Conservation (phyloP, 371 early-diverging fungal species). For the Mucor piriformis region DNA sequence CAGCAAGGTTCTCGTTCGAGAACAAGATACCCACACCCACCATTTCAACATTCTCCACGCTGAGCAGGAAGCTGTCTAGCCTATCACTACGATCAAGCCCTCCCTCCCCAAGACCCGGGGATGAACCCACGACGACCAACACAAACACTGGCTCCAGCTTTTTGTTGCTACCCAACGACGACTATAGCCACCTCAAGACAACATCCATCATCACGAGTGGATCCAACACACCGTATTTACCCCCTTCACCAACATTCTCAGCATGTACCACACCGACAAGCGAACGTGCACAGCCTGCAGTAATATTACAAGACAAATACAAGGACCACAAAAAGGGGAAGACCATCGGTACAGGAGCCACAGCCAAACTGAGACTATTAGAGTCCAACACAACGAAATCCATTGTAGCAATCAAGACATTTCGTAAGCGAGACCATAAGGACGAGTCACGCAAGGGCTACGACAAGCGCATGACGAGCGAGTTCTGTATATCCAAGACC, state of each 20-base stretch:
- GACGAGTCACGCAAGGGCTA: slow-evolving; percentile 61
- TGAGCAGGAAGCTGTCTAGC: slow-evolving; percentile 21
- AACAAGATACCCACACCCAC: slow-evolving; percentile 6
- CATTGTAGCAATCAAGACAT: slow-evolving; percentile 53
- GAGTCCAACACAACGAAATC: slow-evolving; percentile 3
- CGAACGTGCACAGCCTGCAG: slow-evolving; percentile 16
- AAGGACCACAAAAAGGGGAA: slow-evolving; percentile 23
- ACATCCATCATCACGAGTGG: slow-evolving; percentile 1
- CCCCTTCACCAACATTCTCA: slow-evolving; percentile 22
- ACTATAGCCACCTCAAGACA: not conserved
- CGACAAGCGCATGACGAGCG: slow-evolving; percentile 66
- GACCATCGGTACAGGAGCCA: slow-evolving; percentile 35
- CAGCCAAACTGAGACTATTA: slow-evolving; percentile 30
- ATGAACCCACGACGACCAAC: not conserved
- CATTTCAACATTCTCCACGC: slow-evolving; percentile 2
- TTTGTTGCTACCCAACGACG: slow-evolving; percentile 1
- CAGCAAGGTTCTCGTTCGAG: not conserved
- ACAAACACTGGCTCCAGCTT: not conserved
- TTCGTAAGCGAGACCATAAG: slow-evolving; percentile 43
- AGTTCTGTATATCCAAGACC: slow-evolving; percentile 71
- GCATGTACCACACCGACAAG: slow-evolving; percentile 20
- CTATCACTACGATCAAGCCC: slow-evolving; percentile 20
- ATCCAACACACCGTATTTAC: slow-evolving; percentile 6
- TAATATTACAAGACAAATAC: slow-evolving; percentile 32
- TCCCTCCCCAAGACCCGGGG: slow-evolving; percentile 8